A percentile compares a stretch with the other conserved stretches of the same genome.
Evolutionary conservation across 2,329 filamentous ascomycete genomes (phyloP).

Genomic region (Sporothrix dimorphospora): DNA sequence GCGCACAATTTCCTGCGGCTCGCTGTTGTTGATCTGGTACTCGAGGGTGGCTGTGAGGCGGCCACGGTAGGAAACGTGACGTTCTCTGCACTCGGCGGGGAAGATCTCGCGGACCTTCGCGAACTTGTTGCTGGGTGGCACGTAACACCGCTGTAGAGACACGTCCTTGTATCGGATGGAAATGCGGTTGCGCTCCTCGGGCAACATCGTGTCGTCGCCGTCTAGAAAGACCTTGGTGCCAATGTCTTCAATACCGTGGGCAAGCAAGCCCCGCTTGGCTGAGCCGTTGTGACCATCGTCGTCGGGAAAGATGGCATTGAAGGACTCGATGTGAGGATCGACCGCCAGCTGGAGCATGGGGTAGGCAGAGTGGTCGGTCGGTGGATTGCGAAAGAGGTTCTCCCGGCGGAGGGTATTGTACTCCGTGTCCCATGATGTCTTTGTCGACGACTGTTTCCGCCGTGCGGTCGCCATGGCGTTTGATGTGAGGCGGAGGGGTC

Average conservation of each 20-base stretch:
- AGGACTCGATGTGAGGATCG: conserved; percentile 90
- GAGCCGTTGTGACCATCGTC: conserved; percentile 57
- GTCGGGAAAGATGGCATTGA: conserved; percentile 80
- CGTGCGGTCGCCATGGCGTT: conserved; percentile 33
- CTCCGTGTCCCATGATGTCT: conserved; percentile 78
- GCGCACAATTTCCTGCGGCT: conserved; percentile 78
- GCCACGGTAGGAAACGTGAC: conserved; percentile 88
- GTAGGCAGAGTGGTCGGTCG: conserved; percentile 84
- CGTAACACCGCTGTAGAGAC: conserved; percentile 76
- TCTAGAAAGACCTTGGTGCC: conserved; percentile 87
- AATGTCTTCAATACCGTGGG: conserved; percentile 82
- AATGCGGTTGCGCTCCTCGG: conserved; percentile 70
- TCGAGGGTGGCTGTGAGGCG: conserved; percentile 82
- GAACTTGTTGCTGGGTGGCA: conserved; percentile 83
- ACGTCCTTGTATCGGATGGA: conserved; percentile 79
- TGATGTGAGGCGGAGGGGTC: not conserved
- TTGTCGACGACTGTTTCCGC: conserved; percentile 48
- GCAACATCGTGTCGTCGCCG: conserved; percentile 67
- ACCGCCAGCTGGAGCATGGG: conserved; percentile 85
- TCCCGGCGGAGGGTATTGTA: conserved; percentile 87
- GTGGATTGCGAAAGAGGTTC: conserved; percentile 84
- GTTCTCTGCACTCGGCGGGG: conserved; percentile 90
- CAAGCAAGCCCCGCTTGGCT: conserved; percentile 54
- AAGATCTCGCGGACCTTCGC: conserved; percentile 82
- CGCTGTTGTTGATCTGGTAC: conserved; percentile 83